These are phyloP conservation scores for Hypoxylon rickii DNA, from an alignment of 495 filamentous ascomycete species.

Conservation along the genomic window DNA sequence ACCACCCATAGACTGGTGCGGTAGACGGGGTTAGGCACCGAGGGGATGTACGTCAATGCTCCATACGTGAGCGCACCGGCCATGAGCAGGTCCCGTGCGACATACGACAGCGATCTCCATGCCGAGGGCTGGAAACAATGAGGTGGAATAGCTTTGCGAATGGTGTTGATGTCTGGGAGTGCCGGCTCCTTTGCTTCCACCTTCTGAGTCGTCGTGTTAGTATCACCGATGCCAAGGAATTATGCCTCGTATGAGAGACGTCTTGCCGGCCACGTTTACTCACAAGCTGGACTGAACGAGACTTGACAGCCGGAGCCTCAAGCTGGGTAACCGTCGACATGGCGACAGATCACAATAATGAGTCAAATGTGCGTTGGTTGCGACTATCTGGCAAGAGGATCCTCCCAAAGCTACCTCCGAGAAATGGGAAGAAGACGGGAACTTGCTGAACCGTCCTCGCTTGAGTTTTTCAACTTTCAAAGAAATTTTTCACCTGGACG, in stretches of 20 bases:
- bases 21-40: constrained; percentile 52
- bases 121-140: constrained; percentile 70
- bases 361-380: background rate
- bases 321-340: constrained; percentile 33
- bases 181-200: constrained; percentile 17
- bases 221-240: no score
- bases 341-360: constrained; percentile 4
- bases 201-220: constrained; percentile 16
- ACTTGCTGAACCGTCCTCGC: background rate
- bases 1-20: constrained; percentile 56
- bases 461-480: constrained; percentile 18
- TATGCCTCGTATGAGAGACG: no score
- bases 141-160: constrained; percentile 69
- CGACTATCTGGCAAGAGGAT: background rate
- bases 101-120: constrained; percentile 59
- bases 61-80: constrained; percentile 58
- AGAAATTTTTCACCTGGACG: constrained; percentile 21
- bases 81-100: constrained; percentile 62
- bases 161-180: constrained; percentile 59
- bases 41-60: constrained; percentile 56
- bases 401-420: background rate
- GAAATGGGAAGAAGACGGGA: constrained; percentile 1
- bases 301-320: constrained; percentile 14
- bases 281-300: constrained; percentile 23
- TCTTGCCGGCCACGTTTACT: no score